These are phyloP conservation scores for Cunninghamia lanceolata DNA, from an alignment of 75 land plant genomes.

Conservation along the genomic window DNA sequence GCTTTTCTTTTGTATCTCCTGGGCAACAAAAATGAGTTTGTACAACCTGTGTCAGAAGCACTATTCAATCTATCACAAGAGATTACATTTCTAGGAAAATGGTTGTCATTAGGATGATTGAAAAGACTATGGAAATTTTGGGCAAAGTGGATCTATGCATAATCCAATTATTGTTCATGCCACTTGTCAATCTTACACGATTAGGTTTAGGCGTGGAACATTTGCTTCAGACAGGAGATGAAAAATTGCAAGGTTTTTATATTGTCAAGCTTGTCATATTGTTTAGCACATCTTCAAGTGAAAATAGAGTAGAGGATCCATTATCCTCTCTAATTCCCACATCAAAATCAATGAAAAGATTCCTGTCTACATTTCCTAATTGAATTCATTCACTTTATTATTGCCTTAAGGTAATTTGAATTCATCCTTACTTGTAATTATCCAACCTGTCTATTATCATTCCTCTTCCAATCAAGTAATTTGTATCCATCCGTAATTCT, in stretches of 20 bases:
- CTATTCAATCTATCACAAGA: slow-evolving; percentile 82
- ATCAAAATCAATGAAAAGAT: too few species aligned
- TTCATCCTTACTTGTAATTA: too few species aligned
- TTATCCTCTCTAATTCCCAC: too few species aligned
- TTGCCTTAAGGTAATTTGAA: too few species aligned
- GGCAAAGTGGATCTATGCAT: slow-evolving; percentile 38
- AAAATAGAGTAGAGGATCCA: slow-evolving; percentile 58
- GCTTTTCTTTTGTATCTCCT: too few species aligned
- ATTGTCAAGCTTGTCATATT: slow-evolving; percentile 81
- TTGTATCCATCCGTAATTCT: too few species aligned
- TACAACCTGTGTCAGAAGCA: slow-evolving; percentile 71
- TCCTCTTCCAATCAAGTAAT: too few species aligned
- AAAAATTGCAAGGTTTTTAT: slow-evolving; percentile 76
- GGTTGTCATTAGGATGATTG: slow-evolving; percentile 49
- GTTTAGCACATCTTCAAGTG: slow-evolving; percentile 52
- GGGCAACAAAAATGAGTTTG: slow-evolving; percentile 18
- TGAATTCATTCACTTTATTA: too few species aligned
- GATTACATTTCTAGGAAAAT: slow-evolving; percentile 35
- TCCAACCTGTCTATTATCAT: too few species aligned
- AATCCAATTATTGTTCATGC: slow-evolving; percentile 62
- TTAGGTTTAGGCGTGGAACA: slow-evolving; percentile 49
- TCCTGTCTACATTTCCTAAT: too few species aligned
- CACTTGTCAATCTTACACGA: slow-evolving; percentile 81
- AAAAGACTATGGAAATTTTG: slow-evolving; percentile 58
- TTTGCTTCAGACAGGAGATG: slow-evolving; percentile 49